Evolutionary conservation across 306 rosid species (phyloP), one percentile per base, ranked within the genome.

Genomic region (Sindora glabra): DNA sequence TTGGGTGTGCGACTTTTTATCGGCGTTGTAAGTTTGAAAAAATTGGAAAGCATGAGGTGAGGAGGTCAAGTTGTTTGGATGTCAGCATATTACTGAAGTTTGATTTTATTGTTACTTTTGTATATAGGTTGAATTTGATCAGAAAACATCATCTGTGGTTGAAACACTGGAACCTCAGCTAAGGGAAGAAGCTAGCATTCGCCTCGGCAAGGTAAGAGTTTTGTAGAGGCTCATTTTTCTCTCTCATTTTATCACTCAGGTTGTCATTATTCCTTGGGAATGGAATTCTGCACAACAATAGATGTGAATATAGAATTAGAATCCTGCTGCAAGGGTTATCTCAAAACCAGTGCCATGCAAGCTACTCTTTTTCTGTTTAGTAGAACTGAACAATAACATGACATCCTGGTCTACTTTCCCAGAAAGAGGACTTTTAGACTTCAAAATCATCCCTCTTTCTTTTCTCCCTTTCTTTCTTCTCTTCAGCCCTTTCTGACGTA

Each of bases 1-100:
- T 63, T 62, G 79, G 83, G 30, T 73, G 83, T 29, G 75, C 79
- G 16, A 77, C 50, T 27, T 77, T 68, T 53, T 77, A 72, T 60
- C 79, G 69, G 18, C 0, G 9, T 15, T 29, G 64, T 14, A 51
- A 23, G 9, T 68, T 77, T 56, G 59, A 68, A 68, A 69, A 52
- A 65, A 34, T 51, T 7, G 23, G 3, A 11, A 72, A 7, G 38
- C 33, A 47, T 32, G 76, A 73, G 73, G 76, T 77, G 48, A 62
- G 65, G 19, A 61, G 41, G 32, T 49, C 46, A 1, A 10, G 8
- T 59, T 29, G 9, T 42, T 32, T 59, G 15, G 30, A 23, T 24
- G 14, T 8, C 18, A n/a, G 27, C 48, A 15, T 24, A 16, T 5
- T 55, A 14, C 38, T 33, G 14, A 7, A 13, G 25, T 32, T 25